Base-by-base conservation (phyloP, 352 stramenopile species). In the Saprolegnia parasitica region DNA sequence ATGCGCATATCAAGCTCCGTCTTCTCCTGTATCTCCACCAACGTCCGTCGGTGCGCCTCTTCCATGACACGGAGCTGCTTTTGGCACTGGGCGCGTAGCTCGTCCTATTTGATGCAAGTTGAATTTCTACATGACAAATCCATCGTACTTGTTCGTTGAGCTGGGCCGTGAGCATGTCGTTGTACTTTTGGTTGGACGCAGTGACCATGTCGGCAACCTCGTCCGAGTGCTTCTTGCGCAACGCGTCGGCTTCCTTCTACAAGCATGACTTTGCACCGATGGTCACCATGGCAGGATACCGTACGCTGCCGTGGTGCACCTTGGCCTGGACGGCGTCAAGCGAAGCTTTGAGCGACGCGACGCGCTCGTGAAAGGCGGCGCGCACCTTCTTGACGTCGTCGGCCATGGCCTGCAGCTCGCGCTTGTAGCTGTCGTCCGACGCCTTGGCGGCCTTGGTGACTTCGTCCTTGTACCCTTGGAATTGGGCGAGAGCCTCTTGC, bases 161-260 rank as follows among this genome's bases (percentile, higher is more conserved):
- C 66, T 94, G 84, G 6, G 89, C 74, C 2, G 76, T 77, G 66
- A 93, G 75, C 86, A 95, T 91, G 35, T 73, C 62, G 61, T 88
- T 88, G 68, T 85, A 91, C 61, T 89, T 86, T 35, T 80, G 73
- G 56, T 93, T 93, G 10, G 76, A 81, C 45, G 74, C 83, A 10
- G 76, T 88, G 47, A 91, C 81, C 39, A 90, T 72, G 55, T 90
- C 72, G 24, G 87, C 77, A 29, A 89, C 61, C 61, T 96, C 88
- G 23, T 85, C 73, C 0, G 60, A 63, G 72, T 91, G 79, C 58
- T 87, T 75, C 56, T 63, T 35, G 39, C 45, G 65, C 21, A 85
- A 47, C 50, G 76, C 71, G 1, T 75, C 71, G 4, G 84, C 13
- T 21, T 76, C 73, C 6, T 68, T 49, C 42, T 77, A 24, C 16